A percentile compares a stretch with the other conserved stretches of the same genome.
phyloP scores from a whole-genome alignment of 2,329 filamentous ascomycete species.

The Paraconiothyrium brasiliense region DNA sequence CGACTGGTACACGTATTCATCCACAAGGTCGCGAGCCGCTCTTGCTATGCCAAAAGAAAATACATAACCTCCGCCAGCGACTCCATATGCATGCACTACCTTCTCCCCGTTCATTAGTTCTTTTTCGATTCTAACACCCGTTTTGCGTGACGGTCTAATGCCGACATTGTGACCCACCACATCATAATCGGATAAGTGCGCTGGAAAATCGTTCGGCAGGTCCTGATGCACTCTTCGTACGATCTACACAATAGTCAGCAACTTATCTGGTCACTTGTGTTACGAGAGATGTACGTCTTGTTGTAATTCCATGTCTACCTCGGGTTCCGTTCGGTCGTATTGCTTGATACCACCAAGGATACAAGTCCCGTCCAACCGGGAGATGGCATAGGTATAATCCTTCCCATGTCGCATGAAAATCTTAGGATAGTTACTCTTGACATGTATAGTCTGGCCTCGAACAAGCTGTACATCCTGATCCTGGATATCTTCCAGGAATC shows the following conservation, averaged over 20 bases:
- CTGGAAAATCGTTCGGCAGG: conserved; percentile 29
- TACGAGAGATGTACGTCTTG: conserved; percentile 15
- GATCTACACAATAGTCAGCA: conserved; percentile 23
- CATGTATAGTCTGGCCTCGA: conserved; percentile 35
- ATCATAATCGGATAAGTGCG: conserved; percentile 24
- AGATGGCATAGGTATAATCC: conserved; percentile 37
- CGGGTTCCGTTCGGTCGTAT: conserved; percentile 16
- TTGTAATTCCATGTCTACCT: conserved; percentile 18
- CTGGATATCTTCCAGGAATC: conserved; percentile 25
- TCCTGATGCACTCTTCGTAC: conserved; percentile 29
- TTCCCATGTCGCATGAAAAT: conserved; percentile 34
- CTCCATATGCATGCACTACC: conserved; percentile 41
- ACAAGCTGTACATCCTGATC: conserved; percentile 28
- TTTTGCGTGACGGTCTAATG: conserved; percentile 28
- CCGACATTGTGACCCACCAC: conserved; percentile 37
- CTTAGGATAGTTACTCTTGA: conserved; percentile 31
- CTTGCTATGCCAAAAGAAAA: conserved; percentile 37
- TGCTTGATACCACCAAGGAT: conserved; percentile 36
- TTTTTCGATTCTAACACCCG: conserved; percentile 38
- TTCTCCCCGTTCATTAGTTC: conserved; percentile 38
- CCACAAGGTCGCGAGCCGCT: conserved; percentile 21
- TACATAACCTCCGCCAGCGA: conserved; percentile 36
- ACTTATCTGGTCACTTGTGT: neutral
- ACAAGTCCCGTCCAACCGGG: conserved; percentile 32
- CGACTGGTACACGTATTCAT: conserved; percentile 17